Evolutionary conservation across 805 yeast species (phyloP).

Genomic region (Metschnikowia gelsemii): DNA sequence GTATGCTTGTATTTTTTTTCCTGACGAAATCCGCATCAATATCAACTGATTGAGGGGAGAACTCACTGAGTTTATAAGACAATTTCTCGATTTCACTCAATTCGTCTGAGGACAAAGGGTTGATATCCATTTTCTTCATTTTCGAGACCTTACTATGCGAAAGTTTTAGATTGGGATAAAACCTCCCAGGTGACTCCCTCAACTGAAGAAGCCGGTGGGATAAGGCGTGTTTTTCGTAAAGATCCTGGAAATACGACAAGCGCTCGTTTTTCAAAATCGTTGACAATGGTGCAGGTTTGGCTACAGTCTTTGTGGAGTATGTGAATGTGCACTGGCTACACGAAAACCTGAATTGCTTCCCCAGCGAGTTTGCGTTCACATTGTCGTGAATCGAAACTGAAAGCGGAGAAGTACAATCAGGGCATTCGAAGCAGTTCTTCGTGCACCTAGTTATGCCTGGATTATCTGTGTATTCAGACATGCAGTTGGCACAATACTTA

Average conservation of each 20-base stretch:
- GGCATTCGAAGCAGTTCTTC: slow-evolving; percentile 43
- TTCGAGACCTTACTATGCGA: slow-evolving; percentile 5
- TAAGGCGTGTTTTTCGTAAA: slow-evolving; percentile 12
- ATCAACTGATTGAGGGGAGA: slow-evolving; percentile 8
- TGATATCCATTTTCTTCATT: slow-evolving; percentile 12
- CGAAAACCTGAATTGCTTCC: slow-evolving; percentile 14
- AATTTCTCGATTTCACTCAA: slow-evolving; percentile 12
- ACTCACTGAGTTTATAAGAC: slow-evolving; percentile 6
- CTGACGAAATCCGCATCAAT: slow-evolving; percentile 11
- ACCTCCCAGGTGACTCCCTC: neutral
- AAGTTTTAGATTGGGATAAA: neutral
- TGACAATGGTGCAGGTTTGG: slow-evolving; percentile 20
- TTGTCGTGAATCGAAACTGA: slow-evolving; percentile 24
- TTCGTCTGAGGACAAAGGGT: slow-evolving; percentile 1
- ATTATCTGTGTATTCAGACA: slow-evolving; percentile 32
- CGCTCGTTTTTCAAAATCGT: slow-evolving; percentile 16
- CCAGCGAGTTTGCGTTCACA: slow-evolving; percentile 8
- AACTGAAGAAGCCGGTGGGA: slow-evolving; percentile 5
- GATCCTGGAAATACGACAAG: slow-evolving; percentile 12
- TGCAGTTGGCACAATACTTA: slow-evolving; percentile 40
- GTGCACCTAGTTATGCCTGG: slow-evolving; percentile 27
- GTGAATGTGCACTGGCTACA: slow-evolving; percentile 17
- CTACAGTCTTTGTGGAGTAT: slow-evolving; percentile 16
- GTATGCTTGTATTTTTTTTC: slow-evolving; percentile 13
- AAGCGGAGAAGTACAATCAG: slow-evolving; percentile 32